Percentiles rank a stretch among this genome's conserved stretches.
phyloP scores from a whole-genome alignment of 306 rosid species.

The Trichosanthes truncata region DNA sequence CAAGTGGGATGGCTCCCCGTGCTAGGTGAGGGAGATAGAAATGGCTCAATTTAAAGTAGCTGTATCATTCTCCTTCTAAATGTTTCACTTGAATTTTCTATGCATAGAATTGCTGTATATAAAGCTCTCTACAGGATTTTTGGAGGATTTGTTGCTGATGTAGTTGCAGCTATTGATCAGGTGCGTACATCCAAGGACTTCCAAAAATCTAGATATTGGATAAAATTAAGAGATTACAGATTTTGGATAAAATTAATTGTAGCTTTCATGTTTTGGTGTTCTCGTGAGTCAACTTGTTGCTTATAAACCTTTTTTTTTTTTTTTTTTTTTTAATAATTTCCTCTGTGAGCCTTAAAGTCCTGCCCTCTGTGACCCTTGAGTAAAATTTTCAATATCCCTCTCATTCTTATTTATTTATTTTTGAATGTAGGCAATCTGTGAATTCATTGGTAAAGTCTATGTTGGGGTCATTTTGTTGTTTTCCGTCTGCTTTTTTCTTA shows the following conservation, averaged over 20 bases:
- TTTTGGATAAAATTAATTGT: no score
- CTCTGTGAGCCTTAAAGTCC: background rate
- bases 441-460: background rate
- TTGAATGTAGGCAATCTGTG: background rate
- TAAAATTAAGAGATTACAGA: background rate
- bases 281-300: background rate
- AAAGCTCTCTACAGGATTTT: slow-evolving; percentile 93
- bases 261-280: background rate
- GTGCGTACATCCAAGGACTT: slow-evolving; percentile 27
- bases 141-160: slow-evolving; percentile 97
- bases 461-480: background rate
- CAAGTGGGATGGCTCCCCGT: slow-evolving; percentile 99
- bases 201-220: background rate
- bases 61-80: slow-evolving; percentile 18
- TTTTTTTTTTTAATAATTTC: no score
- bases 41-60: slow-evolving; percentile 16
- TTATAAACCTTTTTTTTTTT: no score
- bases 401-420: background rate
- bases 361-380: background rate
- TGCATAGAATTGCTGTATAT: slow-evolving; percentile 91
- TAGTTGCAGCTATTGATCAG: slow-evolving; percentile 99
- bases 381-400: background rate
- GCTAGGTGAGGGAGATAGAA: slow-evolving; percentile 65
- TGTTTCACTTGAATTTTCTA: slow-evolving; percentile 12
- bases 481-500: background rate